Percentiles rank a stretch among this genome's conserved stretches.
Evolutionary conservation across 495 filamentous ascomycete genomes (phyloP).

Genomic region (Daldinia vernicosa): DNA sequence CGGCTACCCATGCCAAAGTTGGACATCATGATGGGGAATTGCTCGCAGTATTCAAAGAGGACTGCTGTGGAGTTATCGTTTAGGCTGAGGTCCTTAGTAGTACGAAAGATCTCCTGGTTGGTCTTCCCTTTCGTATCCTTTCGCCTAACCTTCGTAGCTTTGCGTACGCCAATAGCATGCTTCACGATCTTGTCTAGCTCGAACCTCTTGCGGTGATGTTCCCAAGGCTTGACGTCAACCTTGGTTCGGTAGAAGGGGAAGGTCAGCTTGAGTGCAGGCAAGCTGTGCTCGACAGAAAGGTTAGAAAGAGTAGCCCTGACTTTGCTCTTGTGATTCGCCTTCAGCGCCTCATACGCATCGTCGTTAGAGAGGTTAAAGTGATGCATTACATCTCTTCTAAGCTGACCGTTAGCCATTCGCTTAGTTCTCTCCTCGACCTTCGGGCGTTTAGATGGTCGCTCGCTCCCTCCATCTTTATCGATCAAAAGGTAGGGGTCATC

Average conservation of each 20-base stretch:
- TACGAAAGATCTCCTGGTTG: constrained; percentile 75
- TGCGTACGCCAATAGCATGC: constrained; percentile 64
- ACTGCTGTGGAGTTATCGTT: constrained; percentile 87
- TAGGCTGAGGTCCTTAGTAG: constrained; percentile 78
- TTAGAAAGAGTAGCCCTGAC: constrained; percentile 89
- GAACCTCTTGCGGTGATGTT: constrained; percentile 84
- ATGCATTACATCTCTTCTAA: constrained; percentile 69
- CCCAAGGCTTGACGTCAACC: constrained; percentile 80
- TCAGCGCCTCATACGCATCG: constrained; percentile 91
- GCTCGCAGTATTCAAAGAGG: constrained; percentile 94
- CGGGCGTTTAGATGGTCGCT: constrained; percentile 59
- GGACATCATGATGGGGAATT: constrained; percentile 87
- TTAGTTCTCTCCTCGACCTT: constrained; percentile 59
- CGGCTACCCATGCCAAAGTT: constrained; percentile 97
- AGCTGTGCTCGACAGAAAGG: constrained; percentile 85
- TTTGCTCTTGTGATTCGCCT: constrained; percentile 96
- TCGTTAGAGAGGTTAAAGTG: constrained; percentile 97
- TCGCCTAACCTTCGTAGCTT: constrained; percentile 73
- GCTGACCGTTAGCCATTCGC: constrained; percentile 62
- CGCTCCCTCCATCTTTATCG: constrained; percentile 62
- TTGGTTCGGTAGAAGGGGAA: constrained; percentile 95
- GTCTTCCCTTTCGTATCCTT: constrained; percentile 82
- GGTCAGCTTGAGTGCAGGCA: constrained; percentile 88
- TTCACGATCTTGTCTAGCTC: constrained; percentile 65
- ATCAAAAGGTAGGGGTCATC: constrained; percentile 90